phyloP scores from a whole-genome alignment of 306 rosid genomes.

The Crotalaria pallida region DNA sequence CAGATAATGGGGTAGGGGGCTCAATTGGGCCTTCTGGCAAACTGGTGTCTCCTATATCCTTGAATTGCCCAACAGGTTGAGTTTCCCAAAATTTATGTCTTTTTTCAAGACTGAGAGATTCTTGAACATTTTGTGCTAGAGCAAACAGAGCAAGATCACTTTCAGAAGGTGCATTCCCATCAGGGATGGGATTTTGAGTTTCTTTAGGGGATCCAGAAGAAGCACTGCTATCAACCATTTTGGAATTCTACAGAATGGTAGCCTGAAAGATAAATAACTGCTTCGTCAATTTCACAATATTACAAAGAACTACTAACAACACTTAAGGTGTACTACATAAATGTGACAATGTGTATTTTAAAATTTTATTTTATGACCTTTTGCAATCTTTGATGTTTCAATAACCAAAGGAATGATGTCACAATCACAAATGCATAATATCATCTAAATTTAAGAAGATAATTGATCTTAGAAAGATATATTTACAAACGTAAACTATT shows the following conservation, averaged over 20 bases:
- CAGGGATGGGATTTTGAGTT: constrained; percentile 37
- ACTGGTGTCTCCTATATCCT: constrained; percentile 51
- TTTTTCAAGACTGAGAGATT: constrained; percentile 49
- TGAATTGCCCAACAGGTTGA: constrained; percentile 71
- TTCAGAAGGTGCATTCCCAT: constrained; percentile 42
- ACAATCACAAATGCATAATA: neutral
- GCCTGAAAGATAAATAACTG: neutral
- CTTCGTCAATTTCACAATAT: neutral
- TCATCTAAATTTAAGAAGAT: neutral
- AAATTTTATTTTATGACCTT: neutral
- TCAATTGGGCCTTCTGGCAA: constrained; percentile 64
- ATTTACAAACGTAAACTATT: neutral
- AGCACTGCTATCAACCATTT: constrained; percentile 44
- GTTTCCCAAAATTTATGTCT: constrained; percentile 71
- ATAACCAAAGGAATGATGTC: neutral
- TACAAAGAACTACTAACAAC: neutral
- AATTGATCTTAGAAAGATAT: neutral
- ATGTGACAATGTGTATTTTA: neutral
- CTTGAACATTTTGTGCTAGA: constrained; percentile 41
- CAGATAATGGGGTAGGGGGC: constrained; percentile 53
- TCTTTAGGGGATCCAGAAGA: constrained; percentile 40
- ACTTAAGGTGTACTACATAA: neutral
- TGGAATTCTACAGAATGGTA: neutral
- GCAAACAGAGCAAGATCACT: constrained; percentile 27
- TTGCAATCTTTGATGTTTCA: neutral